Evolutionary conservation across 2,329 filamentous ascomycete genomes (phyloP), one percentile per base, ranked within the genome.

Genomic region (Ophiosphaerella herpotricha): DNA sequence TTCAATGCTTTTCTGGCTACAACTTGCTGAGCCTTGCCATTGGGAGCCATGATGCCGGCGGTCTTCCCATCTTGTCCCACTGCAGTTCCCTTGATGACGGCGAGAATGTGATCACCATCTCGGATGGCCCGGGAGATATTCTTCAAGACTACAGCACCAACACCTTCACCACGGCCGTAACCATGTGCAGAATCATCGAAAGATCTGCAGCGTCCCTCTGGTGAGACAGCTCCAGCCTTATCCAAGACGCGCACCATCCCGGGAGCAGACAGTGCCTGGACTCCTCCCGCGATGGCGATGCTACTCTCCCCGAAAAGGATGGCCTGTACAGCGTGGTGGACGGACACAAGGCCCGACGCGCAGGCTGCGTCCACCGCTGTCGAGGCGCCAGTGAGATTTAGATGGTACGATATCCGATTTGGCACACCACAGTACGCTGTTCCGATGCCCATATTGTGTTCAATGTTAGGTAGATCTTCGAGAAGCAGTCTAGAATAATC

Each of bases 151-250:
- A 73, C 39, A 13, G 59, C 55, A 3, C 46, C 58, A 11, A 82
- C 75, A 0, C 85, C 86, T 60, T 89, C 86, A 1, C 85, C 85
- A 29, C 85, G 77, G 0, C 81, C 84, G 60, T 88, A 89, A 1
- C 86, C 86, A 50, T 83, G 81, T 16, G 83, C 85, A 2, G 76
- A 74, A 14, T 75, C 66, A 58, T 86, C 85, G 50, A 71, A 76
- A 31, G 67, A 70, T 40, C 57, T 51, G 18, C 60, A 70, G 14
- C 52, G 67, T 0, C 79, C 78, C 3, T 75, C 77, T 0, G 70
- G 67, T 11, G 72, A 77, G 0, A 81, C 55, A 42, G 80, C 79
- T 3, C 68, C 66, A 1, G 70, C 77, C 1, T 66, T 68, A 3
- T 67, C 68, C 13, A 78, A 61, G 12, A 76, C 62, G 0, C 79